phyloP scores from a whole-genome alignment of 2,329 filamentous ascomycete genomes.

The Aspergillus novofumigatus region DNA sequence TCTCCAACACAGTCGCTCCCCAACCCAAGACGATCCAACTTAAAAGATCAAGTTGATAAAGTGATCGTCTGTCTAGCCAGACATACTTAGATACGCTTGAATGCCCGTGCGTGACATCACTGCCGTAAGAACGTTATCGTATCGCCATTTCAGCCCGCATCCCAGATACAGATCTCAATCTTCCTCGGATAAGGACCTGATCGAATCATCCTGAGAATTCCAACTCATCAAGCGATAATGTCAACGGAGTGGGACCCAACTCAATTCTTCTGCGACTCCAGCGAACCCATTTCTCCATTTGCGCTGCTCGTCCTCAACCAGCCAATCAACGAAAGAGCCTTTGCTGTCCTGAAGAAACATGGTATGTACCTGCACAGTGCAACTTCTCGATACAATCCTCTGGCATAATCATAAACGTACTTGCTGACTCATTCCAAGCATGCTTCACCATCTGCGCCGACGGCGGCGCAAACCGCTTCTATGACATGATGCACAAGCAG shows the following conservation, averaged over 20 bases:
- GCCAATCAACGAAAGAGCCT: slow-evolving; percentile 48
- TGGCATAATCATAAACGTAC: neutral
- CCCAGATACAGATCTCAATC: too few species aligned
- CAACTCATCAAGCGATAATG: neutral
- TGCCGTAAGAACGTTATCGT: neutral
- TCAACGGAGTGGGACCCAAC: slow-evolving; percentile 40
- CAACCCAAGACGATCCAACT: neutral
- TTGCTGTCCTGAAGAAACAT: slow-evolving; percentile 33
- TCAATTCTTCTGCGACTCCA: slow-evolving; percentile 34
- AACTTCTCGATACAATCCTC: neutral
- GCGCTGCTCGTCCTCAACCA: slow-evolving; percentile 60
- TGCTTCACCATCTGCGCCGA: slow-evolving; percentile 75
- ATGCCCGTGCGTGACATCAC: neutral
- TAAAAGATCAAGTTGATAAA: neutral
- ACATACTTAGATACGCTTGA: neutral
- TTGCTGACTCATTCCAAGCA: slow-evolving; percentile 44
- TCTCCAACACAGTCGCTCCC: neutral
- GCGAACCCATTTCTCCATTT: slow-evolving; percentile 29
- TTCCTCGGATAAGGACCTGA: too few species aligned
- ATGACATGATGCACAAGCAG: slow-evolving; percentile 44
- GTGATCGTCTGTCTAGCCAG: neutral
- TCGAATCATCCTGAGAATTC: neutral
- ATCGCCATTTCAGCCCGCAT: neutral
- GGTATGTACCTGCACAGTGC: slow-evolving; percentile 21
- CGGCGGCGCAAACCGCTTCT: slow-evolving; percentile 79